Percentiles rank a stretch among this genome's conserved stretches.
Conservation (phyloP, 106 monocot species). For the Platanthera zijinensis region DNA sequence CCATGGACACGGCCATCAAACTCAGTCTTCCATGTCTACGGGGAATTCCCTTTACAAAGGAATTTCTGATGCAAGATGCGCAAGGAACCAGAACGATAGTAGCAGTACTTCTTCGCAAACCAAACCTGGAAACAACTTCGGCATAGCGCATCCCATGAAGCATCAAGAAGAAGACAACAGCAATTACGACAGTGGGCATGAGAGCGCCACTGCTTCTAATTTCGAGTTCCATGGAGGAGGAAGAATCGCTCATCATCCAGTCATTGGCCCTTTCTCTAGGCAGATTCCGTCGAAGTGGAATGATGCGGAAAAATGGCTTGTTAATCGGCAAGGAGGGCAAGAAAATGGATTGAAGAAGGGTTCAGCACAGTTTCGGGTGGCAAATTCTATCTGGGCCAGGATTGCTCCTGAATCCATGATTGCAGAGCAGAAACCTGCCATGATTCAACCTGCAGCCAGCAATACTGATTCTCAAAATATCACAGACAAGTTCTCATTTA, state of each 20-base stretch:
- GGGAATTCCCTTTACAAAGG: conserved; percentile 3
- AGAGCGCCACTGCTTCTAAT: conserved; percentile 30
- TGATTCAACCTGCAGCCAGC: neutral
- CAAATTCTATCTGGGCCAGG: conserved; percentile 18
- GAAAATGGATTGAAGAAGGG: conserved; percentile 42
- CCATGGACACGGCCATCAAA: neutral
- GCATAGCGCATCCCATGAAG: conserved; percentile 32
- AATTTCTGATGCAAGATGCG: neutral
- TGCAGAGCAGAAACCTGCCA: conserved; percentile 16
- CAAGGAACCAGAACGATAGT: conserved; percentile 9
- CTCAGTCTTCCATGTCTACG: neutral
- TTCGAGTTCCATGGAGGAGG: conserved; percentile 77
- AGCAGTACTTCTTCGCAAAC: conserved; percentile 12
- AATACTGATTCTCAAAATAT: conserved; percentile 18
- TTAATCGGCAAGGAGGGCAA: conserved; percentile 30
- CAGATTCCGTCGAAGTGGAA: conserved; percentile 92
- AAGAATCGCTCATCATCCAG: conserved; percentile 13
- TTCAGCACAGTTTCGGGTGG: conserved; percentile 12
- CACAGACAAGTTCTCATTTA: conserved; percentile 41
- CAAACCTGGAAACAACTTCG: conserved; percentile 12
- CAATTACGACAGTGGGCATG: conserved; percentile 43
- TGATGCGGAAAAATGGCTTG: conserved; percentile 90
- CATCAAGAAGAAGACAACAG: conserved; percentile 28
- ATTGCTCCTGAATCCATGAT: conserved; percentile 30
- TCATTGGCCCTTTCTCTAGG: conserved; percentile 32